Conservation (phyloP, 2,329 filamentous ascomycete genomes). For the Trichocomaceae sp. region DNA sequence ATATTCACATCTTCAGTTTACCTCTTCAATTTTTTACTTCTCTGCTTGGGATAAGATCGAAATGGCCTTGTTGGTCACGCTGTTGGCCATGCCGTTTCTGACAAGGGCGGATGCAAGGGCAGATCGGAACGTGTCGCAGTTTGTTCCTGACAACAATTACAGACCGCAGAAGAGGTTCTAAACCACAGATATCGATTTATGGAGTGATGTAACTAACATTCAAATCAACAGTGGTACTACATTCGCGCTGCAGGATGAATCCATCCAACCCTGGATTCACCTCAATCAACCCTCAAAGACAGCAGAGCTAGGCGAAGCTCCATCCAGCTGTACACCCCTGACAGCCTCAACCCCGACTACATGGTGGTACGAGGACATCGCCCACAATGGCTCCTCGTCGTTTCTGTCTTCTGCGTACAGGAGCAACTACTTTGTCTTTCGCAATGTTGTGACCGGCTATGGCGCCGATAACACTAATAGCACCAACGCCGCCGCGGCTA, state of each 20-base stretch:
- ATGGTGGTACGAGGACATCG: slow-evolving; percentile 24
- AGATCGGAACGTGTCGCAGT: slow-evolving; percentile 5
- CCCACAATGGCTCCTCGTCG: slow-evolving; percentile 25
- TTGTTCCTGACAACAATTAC: slow-evolving; percentile 10
- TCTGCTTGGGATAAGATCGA: not conserved
- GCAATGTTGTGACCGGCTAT: slow-evolving; percentile 31
- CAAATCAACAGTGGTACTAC: slow-evolving; percentile 18
- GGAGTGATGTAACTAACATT: not conserved
- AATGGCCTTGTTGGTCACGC: slow-evolving; percentile 8
- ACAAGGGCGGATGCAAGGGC: not conserved
- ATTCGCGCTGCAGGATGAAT: slow-evolving; percentile 17
- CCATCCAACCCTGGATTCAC: slow-evolving; percentile 16
- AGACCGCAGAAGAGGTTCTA: slow-evolving; percentile 12
- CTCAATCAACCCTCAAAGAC: slow-evolving; percentile 1
- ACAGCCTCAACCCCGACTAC: slow-evolving; percentile 7
- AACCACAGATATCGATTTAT: not conserved
- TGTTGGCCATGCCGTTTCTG: slow-evolving; percentile 11
- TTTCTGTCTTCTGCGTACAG: slow-evolving; percentile 22
- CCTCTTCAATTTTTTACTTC: not conserved
- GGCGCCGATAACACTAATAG: slow-evolving; percentile 29
- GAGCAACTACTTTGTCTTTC: slow-evolving; percentile 28
- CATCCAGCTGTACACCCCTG: slow-evolving; percentile 9
- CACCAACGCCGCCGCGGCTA: slow-evolving; percentile 23
- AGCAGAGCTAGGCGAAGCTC: not conserved
- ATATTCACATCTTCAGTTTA: no score